phyloP scores from a whole-genome alignment of 352 stramenopile genomes.

The Pythium phragmiticola region DNA sequence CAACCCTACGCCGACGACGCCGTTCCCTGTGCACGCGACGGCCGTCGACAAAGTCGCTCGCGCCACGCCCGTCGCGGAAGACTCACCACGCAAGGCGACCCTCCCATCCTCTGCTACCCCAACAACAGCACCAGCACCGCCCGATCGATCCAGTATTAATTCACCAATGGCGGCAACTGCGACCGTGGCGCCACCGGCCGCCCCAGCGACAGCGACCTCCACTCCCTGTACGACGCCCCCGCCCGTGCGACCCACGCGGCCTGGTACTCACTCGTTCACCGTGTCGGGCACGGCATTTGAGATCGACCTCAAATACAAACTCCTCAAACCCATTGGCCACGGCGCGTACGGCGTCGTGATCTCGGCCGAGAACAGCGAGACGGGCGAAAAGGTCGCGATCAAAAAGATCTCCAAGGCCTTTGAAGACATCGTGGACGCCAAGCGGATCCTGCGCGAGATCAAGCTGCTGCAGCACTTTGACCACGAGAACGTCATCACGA shows the following conservation, averaged over 20 bases:
- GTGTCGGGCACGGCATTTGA: conserved; percentile 90
- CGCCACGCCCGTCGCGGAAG: conserved; percentile 10
- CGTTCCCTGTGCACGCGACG: conserved; percentile 13
- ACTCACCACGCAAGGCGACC: conserved; percentile 23
- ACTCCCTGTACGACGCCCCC: background rate
- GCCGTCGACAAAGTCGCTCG: conserved; percentile 5
- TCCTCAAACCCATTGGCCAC: conserved; percentile 94
- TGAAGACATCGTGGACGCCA: conserved; percentile 98
- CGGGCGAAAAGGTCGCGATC: conserved; percentile 83
- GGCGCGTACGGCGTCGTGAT: conserved; percentile 95
- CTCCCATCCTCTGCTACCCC: conserved; percentile 7
- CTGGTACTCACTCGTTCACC: conserved; percentile 74
- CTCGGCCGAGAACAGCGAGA: conserved; percentile 79
- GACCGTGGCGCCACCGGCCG: conserved; percentile 3
- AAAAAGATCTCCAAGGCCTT: conserved; percentile 92
- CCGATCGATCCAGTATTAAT: background rate
- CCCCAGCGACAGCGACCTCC: background rate
- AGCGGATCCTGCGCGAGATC: conserved; percentile 98
- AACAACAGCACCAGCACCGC: background rate
- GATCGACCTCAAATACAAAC: conserved; percentile 93
- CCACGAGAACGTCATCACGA: conserved; percentile 95
- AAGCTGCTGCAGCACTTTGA: conserved; percentile 93
- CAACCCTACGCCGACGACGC: conserved; percentile 21
- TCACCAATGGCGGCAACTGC: background rate
- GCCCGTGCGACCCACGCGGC: conserved; percentile 28